A percentile compares a stretch with the other conserved stretches of the same genome.
Conservation (phyloP, 2,329 filamentous ascomycete species). For the Clonostachys rosea region DNA sequence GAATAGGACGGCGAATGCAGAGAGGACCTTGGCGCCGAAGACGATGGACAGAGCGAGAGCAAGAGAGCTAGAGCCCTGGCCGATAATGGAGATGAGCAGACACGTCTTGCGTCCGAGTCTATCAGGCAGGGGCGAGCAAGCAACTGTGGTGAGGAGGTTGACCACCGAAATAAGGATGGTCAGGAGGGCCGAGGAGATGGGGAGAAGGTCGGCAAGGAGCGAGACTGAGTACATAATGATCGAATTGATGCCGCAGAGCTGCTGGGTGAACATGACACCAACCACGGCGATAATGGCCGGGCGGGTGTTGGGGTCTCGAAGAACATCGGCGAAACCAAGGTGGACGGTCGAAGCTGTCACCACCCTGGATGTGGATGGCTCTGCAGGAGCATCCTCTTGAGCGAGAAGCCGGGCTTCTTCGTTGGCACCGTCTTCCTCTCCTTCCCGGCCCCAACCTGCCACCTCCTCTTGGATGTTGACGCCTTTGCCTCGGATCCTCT, state of each 20-base stretch:
- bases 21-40: slow-evolving; percentile 66
- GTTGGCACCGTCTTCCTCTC: slow-evolving; percentile 27
- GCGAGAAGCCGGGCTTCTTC: slow-evolving; percentile 71
- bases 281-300: slow-evolving; percentile 78
- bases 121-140: slow-evolving; percentile 81
- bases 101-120: slow-evolving; percentile 83
- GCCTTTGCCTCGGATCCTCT: slow-evolving; percentile 67
- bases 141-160: slow-evolving; percentile 79
- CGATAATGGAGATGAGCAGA: slow-evolving; percentile 74
- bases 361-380: slow-evolving; percentile 2
- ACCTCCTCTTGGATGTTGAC: slow-evolving; percentile 72
- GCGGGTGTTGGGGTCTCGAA: slow-evolving; percentile 63
- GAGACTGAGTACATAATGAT: slow-evolving; percentile 99
- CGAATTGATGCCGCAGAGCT: slow-evolving; percentile 91
- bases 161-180: slow-evolving; percentile 84
- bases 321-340: slow-evolving; percentile 60
- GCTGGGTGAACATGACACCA: slow-evolving; percentile 88
- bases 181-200: slow-evolving; percentile 74
- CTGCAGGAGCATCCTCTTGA: slow-evolving; percentile 3
- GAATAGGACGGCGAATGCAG: slow-evolving; percentile 73
- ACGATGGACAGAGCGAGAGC: slow-evolving; percentile 78
- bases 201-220: slow-evolving; percentile 75
- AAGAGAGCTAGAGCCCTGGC: slow-evolving; percentile 77
- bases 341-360: slow-evolving; percentile 17
- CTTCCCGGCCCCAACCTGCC: slow-evolving; percentile 46